Conservation (phyloP, 768 basidiomycete species). For the Suillus subluteus region DNA sequence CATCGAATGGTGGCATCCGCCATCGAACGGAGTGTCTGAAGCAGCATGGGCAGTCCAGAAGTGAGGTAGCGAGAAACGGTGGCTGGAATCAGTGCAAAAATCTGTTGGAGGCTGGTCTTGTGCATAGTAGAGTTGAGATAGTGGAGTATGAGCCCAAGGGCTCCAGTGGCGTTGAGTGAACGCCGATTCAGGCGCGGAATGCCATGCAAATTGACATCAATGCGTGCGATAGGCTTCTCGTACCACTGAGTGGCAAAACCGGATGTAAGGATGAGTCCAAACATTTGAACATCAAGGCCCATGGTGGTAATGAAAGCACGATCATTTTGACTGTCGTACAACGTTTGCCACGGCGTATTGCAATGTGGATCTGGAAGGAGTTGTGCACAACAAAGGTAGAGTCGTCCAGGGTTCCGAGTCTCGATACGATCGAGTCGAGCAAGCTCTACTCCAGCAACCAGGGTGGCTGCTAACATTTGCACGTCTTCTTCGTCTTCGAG, state of each 20-base stretch:
- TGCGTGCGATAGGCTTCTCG: background rate
- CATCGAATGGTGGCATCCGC: background rate
- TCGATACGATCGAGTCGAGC: background rate
- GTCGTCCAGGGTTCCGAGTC: background rate
- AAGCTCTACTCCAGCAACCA: background rate
- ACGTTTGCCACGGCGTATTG: conserved; percentile 41
- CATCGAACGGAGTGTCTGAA: background rate
- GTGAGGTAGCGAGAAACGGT: background rate
- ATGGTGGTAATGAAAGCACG: conserved; percentile 49
- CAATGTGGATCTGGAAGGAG: too few relatives aligned
- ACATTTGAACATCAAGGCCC: conserved; percentile 43
- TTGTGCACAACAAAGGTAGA: background rate
- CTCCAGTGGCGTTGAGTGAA: conserved; percentile 34
- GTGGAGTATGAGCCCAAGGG: conserved; percentile 50
- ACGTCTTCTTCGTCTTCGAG: background rate
- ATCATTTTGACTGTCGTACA: conserved; percentile 33
- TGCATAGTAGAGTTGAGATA: conserved; percentile 32
- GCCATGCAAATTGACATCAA: background rate
- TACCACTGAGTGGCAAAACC: conserved; percentile 33
- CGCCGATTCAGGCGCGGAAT: background rate
- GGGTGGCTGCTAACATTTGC: background rate
- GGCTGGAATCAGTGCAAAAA: background rate
- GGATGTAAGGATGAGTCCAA: conserved; percentile 33
- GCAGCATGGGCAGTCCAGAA: background rate
- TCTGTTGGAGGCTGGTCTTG: too few relatives aligned